phyloP scores from a whole-genome alignment of 1,139 yeast genomes.

The Taphrina pruni region DNA sequence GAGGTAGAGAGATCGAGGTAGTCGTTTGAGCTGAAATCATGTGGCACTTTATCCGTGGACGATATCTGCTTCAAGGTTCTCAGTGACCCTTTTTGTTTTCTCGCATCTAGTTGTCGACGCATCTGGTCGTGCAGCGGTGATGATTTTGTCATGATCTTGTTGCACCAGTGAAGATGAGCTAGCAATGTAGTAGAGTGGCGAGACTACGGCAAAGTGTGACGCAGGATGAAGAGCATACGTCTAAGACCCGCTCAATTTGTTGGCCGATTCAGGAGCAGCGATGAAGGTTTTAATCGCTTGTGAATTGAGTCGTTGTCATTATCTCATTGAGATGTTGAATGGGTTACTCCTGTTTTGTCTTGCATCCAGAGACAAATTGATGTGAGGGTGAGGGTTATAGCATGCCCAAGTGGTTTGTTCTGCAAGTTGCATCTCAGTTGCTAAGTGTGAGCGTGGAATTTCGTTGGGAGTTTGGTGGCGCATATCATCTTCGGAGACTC shows the following conservation, averaged over 20 bases:
- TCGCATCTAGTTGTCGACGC: background rate
- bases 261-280: no score
- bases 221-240: no score
- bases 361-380: no score
- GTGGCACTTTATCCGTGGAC: background rate
- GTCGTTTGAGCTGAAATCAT: conserved; percentile 50
- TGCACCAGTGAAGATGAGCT: no score
- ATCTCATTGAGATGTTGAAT: no score
- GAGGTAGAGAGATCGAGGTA: conserved; percentile 46
- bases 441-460: background rate
- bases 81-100: conserved; percentile 13
- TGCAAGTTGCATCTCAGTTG: background rate
- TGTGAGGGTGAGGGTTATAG: no score
- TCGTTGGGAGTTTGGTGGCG: conserved; percentile 6
- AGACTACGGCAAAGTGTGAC: no score
- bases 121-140: conserved; percentile 1
- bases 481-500: background rate
- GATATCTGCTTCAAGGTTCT: conserved; percentile 8
- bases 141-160: background rate
- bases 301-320: no score
- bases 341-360: no score
- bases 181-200: no score
- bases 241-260: no score
- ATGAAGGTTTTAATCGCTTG: no score
- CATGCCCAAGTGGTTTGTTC: background rate